Evolutionary conservation across 176 grass and related monocot species (phyloP).

Genomic region (Zea mays): DNA sequence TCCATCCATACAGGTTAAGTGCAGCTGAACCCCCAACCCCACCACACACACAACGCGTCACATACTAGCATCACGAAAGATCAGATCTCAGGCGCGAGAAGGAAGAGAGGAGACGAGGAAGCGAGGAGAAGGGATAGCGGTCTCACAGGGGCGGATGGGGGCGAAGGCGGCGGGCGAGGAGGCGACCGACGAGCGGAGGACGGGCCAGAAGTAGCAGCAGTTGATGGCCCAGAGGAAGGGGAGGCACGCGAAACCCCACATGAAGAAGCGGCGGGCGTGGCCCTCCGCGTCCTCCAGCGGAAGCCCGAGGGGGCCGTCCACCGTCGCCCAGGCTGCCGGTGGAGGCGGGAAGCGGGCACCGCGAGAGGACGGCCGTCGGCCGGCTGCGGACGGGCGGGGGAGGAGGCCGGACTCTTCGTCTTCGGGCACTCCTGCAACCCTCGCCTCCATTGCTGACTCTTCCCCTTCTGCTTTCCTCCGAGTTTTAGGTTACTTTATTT

Average conservation of each 20-base stretch:
- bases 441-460: conserved; percentile 39
- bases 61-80: background rate
- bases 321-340: conserved; percentile 59
- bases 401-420: conserved; percentile 62
- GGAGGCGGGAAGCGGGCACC: conserved; percentile 21
- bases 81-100: conserved; percentile 22
- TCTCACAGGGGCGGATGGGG: conserved; percentile 75
- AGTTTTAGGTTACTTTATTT: background rate
- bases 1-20: background rate
- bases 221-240: conserved; percentile 97
- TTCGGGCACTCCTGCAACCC: conserved; percentile 37
- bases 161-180: conserved; percentile 46
- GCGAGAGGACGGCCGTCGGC: background rate
- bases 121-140: background rate
- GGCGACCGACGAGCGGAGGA: conserved; percentile 49
- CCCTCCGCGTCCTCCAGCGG: conserved; percentile 68
- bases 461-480: background rate
- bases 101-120: background rate
- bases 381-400: conserved; percentile 5
- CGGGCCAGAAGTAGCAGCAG: conserved; percentile 96
- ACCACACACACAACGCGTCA: too few species aligned
- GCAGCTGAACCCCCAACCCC: background rate
- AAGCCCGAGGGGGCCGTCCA: conserved; percentile 78
- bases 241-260: conserved; percentile 87
- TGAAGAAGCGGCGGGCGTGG: conserved; percentile 77